Evolutionary conservation across 2,329 filamentous ascomycete genomes (phyloP).

Genomic region (Colletotrichum sp.): DNA sequence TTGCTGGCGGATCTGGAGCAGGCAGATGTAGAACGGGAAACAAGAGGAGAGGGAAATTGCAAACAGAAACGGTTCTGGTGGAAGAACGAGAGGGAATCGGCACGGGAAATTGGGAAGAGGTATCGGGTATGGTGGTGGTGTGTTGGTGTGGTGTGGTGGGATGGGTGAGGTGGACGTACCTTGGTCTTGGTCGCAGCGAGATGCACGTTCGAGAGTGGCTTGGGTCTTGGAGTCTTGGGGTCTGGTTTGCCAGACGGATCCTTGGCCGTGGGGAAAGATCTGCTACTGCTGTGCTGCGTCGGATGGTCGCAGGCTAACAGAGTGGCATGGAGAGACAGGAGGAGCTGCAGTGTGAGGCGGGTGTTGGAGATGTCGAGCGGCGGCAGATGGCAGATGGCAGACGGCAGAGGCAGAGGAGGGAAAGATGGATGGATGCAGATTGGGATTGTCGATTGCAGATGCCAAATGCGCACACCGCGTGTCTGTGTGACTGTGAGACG

Average conservation of each 20-base stretch:
- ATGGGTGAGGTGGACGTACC: neutral
- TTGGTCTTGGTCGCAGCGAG: neutral
- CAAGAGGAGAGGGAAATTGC: neutral
- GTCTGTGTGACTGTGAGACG: neutral
- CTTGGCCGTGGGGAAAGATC: neutral
- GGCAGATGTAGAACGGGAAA: neutral
- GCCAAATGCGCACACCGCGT: neutral
- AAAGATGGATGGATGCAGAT: neutral
- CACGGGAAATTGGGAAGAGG: neutral
- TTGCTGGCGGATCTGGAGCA: neutral
- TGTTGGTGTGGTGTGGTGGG: neutral
- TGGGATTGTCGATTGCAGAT: neutral
- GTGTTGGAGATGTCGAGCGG: neutral
- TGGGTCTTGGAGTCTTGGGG: slow-evolving; percentile 18
- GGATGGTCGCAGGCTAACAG: neutral
- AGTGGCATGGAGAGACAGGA: neutral
- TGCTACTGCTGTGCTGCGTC: neutral
- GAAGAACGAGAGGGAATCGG: neutral
- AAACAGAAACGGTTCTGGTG: neutral
- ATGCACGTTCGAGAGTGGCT: slow-evolving; percentile 4
- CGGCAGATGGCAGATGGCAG: neutral
- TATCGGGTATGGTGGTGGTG: neutral
- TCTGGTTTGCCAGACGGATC: slow-evolving; percentile 3
- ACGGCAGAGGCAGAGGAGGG: neutral
- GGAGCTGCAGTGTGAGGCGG: neutral